A percentile compares a stretch with the other conserved stretches of the same genome.
phyloP scores from a whole-genome alignment of 306 rosid species.

The Vigna hirtella region DNA sequence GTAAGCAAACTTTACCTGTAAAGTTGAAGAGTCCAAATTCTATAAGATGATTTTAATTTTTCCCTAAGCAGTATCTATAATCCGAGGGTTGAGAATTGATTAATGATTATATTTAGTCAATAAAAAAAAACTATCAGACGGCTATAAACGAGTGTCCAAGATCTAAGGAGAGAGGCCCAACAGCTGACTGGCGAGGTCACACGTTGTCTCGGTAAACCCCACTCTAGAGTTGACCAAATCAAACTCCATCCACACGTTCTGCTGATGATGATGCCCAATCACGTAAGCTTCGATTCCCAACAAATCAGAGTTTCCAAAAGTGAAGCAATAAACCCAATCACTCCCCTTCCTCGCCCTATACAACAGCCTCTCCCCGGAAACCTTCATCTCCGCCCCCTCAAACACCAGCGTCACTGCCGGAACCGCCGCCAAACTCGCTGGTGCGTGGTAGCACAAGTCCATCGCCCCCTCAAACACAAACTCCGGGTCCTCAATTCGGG shows the following conservation, averaged over 20 bases:
- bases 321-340: slow-evolving; percentile 72
- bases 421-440: slow-evolving; percentile 32
- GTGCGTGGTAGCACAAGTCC: slow-evolving; percentile 73
- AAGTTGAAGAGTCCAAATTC: not conserved
- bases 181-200: slow-evolving; percentile 65
- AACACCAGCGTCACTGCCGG: slow-evolving; percentile 73
- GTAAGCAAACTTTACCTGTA: not conserved
- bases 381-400: slow-evolving; percentile 76
- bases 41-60: not conserved
- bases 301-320: slow-evolving; percentile 83
- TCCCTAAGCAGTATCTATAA: not conserved
- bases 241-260: slow-evolving; percentile 89
- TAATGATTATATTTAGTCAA: not conserved
- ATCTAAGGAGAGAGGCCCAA: slow-evolving; percentile 13
- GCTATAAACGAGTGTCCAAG: not conserved
- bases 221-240: slow-evolving; percentile 75
- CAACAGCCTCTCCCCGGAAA: slow-evolving; percentile 64
- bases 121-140: not conserved
- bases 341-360: slow-evolving; percentile 58
- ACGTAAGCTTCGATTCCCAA: slow-evolving; percentile 73
- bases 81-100: not conserved
- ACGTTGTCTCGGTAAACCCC: slow-evolving; percentile 66
- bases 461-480: slow-evolving; percentile 83
- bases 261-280: slow-evolving; percentile 89
- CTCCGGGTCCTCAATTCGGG: slow-evolving; percentile 50